Conservation (phyloP, 1,284 basidiomycete genomes). For the Clitocybe nebularis region DNA sequence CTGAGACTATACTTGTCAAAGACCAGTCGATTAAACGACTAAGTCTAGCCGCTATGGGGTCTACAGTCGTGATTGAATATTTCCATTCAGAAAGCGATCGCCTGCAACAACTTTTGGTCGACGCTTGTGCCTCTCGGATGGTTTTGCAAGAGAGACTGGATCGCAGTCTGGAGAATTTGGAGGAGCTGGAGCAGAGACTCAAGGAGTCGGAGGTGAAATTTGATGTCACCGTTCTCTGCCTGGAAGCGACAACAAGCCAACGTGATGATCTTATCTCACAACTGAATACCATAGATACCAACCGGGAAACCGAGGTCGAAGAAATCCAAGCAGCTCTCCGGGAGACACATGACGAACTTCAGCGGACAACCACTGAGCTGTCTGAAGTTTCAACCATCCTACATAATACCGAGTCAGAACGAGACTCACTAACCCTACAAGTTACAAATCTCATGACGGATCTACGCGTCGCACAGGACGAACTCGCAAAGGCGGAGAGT, state of each 20-base stretch:
- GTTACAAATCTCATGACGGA: conserved; percentile 60
- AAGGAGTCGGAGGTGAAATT: conserved; percentile 29
- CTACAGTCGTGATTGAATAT: conserved; percentile 33
- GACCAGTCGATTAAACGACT: conserved; percentile 27
- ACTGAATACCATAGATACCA: conserved; percentile 26
- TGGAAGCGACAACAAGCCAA: conserved; percentile 33
- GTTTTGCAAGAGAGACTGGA: conserved; percentile 9
- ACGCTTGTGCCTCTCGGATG: conserved; percentile 1
- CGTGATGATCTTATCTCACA: conserved; percentile 29
- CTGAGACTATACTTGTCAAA: conserved; percentile 13
- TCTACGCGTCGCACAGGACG: conserved; percentile 44
- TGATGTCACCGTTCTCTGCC: conserved; percentile 26
- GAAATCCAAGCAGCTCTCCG: conserved; percentile 30
- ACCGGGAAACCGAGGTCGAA: conserved; percentile 27
- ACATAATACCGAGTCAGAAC: conserved; percentile 55
- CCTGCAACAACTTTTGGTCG: conserved; percentile 2
- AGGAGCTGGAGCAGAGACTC: conserved; percentile 15
- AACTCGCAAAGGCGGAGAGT: conserved; percentile 49
- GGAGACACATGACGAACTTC: conserved; percentile 34
- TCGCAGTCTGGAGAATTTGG: conserved; percentile 19
- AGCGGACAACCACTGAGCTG: conserved; percentile 37
- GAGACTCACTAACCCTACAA: conserved; percentile 58
- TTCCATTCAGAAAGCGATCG: conserved; percentile 21
- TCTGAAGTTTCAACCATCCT: conserved; percentile 37
- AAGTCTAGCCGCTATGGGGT: conserved; percentile 25